Base-by-base conservation (phyloP, 306 rosid species). In the Vicia sativa region DNA sequence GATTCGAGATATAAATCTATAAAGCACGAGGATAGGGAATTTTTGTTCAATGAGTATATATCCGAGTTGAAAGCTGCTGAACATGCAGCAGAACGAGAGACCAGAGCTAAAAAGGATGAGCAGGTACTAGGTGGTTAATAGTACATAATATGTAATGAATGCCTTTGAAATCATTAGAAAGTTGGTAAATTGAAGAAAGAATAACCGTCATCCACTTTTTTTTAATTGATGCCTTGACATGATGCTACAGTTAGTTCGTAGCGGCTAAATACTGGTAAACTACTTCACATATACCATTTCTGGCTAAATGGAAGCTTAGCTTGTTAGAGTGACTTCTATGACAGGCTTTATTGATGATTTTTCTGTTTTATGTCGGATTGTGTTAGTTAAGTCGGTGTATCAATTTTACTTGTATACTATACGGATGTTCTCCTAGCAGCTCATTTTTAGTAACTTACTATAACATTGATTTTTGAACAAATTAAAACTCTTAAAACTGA, bases 21-120 rank as follows among this genome's bases (percentile, higher is more conserved):
- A 67, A 83, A 80, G 73, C 99, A 88, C 35, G 99, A 93, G 80
- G 95, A 90, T 53, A 87, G 97, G 76, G 99, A 93, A 50, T 64
- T 74, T 60, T 70, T 93, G 58, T 93, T 86, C 81, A 82, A 83
- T 21, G 88, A 90, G 84, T 88, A 88, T 77, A 50, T 93, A 82
- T 88, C 89, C 50, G 97, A 82, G 67, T 68, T 90, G 68, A 90
- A 83, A 78, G 96, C 97, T 73, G 82, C 71, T 68, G 91, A 87
- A 71, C 84, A 82, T 68, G 90, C 86, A 72, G 86, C 82, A 61
- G 93, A 88, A 67, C 75, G 85, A 70, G 95, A 86, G 74, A 86
- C 81, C 70, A 93, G 86, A 85, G 85, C 95, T 37, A 90, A 78
- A 81, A 78, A 84, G 84, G 95, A 85, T 26, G 99, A 93, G 90